These are phyloP conservation scores for Drechslerella dactyloides DNA, from an alignment of 2,329 filamentous ascomycete species.

Conservation along the genomic window DNA sequence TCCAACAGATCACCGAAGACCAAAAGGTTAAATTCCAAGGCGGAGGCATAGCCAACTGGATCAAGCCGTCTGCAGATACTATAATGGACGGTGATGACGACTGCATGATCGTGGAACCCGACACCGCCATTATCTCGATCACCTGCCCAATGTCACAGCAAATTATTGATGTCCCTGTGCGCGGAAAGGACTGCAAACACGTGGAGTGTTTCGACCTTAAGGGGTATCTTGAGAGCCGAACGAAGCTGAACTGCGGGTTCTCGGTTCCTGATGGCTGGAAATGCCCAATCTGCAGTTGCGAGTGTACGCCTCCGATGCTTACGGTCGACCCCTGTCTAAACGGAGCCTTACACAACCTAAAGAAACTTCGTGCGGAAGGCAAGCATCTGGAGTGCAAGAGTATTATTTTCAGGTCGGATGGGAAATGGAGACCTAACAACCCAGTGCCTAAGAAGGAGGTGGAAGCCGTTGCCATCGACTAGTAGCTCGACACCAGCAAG, in stretches of 20 bases:
- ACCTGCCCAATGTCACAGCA: constrained; percentile 61
- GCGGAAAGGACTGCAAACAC: constrained; percentile 74
- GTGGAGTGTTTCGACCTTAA: constrained; percentile 88
- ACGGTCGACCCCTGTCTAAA: constrained; percentile 76
- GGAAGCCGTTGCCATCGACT: no score
- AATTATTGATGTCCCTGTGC: constrained; percentile 73
- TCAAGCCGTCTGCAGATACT: constrained; percentile 56
- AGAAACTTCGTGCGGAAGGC: constrained; percentile 59
- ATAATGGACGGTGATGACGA: constrained; percentile 69
- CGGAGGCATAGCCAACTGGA: constrained; percentile 58
- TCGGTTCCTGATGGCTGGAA: constrained; percentile 71
- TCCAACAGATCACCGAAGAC: constrained; percentile 48
- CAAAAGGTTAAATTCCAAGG: constrained; percentile 4
- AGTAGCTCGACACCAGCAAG: no score
- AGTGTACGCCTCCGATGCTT: constrained; percentile 76
- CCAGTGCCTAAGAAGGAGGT: constrained; percentile 47
- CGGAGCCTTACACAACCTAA: constrained; percentile 64
- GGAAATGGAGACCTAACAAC: constrained; percentile 68
- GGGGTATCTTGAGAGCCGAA: constrained; percentile 75
- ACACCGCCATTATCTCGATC: constrained; percentile 61
- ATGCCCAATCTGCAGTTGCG: constrained; percentile 80
- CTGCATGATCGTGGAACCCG: constrained; percentile 61
- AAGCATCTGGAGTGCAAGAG: constrained; percentile 64
- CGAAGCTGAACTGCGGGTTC: constrained; percentile 59
- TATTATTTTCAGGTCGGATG: constrained; percentile 70